Evolutionary conservation across 2,329 filamentous ascomycete species (phyloP).

Genomic region (Xylariaceae sp.): DNA sequence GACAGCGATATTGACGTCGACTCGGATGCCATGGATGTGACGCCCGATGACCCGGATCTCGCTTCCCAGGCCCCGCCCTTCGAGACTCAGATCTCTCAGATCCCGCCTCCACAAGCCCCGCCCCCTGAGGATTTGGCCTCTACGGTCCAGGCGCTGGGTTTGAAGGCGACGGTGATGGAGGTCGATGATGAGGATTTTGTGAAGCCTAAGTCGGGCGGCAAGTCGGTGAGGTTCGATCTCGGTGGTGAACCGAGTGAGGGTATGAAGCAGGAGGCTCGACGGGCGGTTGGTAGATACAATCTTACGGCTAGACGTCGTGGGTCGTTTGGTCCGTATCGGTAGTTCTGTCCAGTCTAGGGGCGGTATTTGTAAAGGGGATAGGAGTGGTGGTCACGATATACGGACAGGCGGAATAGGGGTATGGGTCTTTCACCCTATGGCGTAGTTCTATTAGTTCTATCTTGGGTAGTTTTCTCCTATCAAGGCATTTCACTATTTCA

Average conservation of each 20-base stretch:
- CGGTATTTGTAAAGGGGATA: too few relatives aligned
- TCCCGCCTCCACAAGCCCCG: too few relatives aligned
- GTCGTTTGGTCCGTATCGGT: slow-evolving; percentile 2
- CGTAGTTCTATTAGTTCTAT: too few relatives aligned
- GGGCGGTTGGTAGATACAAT: slow-evolving; percentile 10
- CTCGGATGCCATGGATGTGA: not conserved
- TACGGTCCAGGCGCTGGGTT: not conserved
- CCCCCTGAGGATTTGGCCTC: not conserved
- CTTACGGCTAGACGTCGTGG: slow-evolving; percentile 10
- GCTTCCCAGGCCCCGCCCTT: too few relatives aligned
- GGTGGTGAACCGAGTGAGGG: slow-evolving; percentile 6
- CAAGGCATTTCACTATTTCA: too few relatives aligned
- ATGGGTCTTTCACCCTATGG: too few relatives aligned
- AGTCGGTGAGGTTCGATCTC: slow-evolving; percentile 16
- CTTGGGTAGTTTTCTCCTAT: too few relatives aligned
- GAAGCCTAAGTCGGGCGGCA: not conserved
- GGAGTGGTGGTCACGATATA: too few relatives aligned
- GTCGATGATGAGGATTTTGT: not conserved
- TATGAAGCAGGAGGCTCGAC: slow-evolving; percentile 13
- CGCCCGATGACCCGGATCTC: not conserved
- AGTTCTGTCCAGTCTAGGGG: not conserved
- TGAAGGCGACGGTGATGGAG: not conserved
- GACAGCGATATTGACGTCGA: not conserved
- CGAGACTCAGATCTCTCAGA: too few relatives aligned
- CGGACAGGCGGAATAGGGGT: too few relatives aligned